Evolutionary conservation across 768 basidiomycete genomes (phyloP).

Genomic region (Podaxis rugospora): DNA sequence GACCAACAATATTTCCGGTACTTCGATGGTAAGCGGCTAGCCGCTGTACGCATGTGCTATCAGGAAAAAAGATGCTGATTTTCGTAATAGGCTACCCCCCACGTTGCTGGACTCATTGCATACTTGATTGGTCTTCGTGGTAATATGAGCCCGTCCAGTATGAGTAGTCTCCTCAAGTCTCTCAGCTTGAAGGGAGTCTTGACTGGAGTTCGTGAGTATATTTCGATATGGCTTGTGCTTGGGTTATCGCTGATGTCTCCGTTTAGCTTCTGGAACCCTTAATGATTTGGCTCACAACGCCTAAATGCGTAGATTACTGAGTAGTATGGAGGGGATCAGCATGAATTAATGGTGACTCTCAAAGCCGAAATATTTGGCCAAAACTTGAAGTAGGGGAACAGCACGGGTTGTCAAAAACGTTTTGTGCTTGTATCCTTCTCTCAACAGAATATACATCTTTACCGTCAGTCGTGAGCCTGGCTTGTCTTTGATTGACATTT

Average conservation of each 20-base stretch:
- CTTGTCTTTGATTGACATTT: too few species aligned
- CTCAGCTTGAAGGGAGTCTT: constrained; percentile 24
- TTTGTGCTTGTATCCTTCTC: too few species aligned
- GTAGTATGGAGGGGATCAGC: too few species aligned
- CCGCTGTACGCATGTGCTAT: neutral
- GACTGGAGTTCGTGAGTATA: constrained; percentile 23
- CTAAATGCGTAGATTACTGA: neutral
- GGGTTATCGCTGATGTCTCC: neutral
- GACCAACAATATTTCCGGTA: constrained; percentile 20
- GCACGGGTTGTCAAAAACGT: too few species aligned
- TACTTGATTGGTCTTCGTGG: constrained; percentile 29
- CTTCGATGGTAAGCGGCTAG: constrained; percentile 21
- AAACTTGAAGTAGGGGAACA: too few species aligned
- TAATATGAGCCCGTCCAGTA: constrained; percentile 25
- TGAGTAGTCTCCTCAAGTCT: constrained; percentile 20
- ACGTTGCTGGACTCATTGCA: constrained; percentile 36
- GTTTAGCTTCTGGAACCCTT: constrained; percentile 21
- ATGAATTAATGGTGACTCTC: too few species aligned
- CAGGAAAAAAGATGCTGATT: neutral
- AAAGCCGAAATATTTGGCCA: too few species aligned
- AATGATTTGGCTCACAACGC: constrained; percentile 25
- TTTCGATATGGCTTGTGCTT: neutral
- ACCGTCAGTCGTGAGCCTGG: too few species aligned
- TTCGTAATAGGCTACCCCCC: constrained; percentile 28
- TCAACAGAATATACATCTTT: too few species aligned